These are phyloP conservation scores for Skeletonema grethae DNA, from an alignment of 108 stramenopile species.

Conservation along the genomic window DNA sequence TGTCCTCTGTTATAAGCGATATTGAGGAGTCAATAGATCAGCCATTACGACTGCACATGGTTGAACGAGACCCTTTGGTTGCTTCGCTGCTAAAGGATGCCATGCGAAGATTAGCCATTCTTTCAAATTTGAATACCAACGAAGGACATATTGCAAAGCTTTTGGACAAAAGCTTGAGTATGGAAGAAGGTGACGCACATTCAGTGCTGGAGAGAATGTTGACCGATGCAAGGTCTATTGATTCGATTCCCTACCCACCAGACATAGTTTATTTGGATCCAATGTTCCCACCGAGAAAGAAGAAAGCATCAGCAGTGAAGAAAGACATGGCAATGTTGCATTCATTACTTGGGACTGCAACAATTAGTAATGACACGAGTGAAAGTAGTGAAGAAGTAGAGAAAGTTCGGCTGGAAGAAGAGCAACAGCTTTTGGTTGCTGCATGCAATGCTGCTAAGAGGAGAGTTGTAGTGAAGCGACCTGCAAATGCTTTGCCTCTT, in stretches of 20 bases:
- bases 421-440: slow-evolving; percentile 50
- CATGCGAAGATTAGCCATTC: slow-evolving; percentile 54
- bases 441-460: slow-evolving; percentile 49
- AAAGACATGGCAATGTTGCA: slow-evolving; percentile 87
- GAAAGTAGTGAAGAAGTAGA: slow-evolving; percentile 4
- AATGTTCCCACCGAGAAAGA: slow-evolving; percentile 86
- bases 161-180: slow-evolving; percentile 40
- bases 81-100: slow-evolving; percentile 68
- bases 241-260: slow-evolving; percentile 18
- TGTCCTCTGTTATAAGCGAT: slow-evolving; percentile 27
- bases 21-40: neutral
- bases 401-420: slow-evolving; percentile 32
- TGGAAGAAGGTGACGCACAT: slow-evolving; percentile 58
- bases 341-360: slow-evolving; percentile 61
- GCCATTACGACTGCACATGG: slow-evolving; percentile 54
- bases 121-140: slow-evolving; percentile 8
- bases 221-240: neutral
- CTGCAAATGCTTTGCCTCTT: slow-evolving; percentile 64
- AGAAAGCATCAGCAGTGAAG: slow-evolving; percentile 70
- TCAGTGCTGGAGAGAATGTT: slow-evolving; percentile 30
- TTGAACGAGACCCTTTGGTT: slow-evolving; percentile 82
- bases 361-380: neutral
- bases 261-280: slow-evolving; percentile 86
- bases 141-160: slow-evolving; percentile 19
- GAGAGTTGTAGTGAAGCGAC: slow-evolving; percentile 85